These are phyloP conservation scores for Ceratocystis cubensis DNA, from an alignment of 2,329 filamentous ascomycete species.

Conservation along the genomic window DNA sequence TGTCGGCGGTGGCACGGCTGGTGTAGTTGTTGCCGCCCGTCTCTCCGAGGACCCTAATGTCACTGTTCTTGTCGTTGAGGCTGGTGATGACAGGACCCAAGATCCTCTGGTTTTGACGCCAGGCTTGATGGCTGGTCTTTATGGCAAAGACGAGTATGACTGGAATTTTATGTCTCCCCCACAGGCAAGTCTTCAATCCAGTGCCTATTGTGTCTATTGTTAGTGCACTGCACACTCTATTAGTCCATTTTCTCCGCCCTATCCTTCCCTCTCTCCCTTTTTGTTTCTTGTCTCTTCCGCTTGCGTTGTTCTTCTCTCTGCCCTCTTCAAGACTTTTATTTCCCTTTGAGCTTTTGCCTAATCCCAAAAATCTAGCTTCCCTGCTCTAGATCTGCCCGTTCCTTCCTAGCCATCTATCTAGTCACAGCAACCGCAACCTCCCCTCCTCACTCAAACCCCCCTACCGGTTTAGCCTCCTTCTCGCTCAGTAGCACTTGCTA, in stretches of 20 bases:
- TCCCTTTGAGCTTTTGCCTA: not conserved
- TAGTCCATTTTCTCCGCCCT: not conserved
- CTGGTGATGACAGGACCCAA: conserved; percentile 18
- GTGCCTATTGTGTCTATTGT: not conserved
- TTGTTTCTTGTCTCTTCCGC: conserved; percentile 7
- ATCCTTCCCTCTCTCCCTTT: conserved; percentile 5
- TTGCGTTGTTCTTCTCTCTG: not conserved
- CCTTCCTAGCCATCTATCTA: not conserved
- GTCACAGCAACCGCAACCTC: not conserved
- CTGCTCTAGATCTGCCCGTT: not conserved
- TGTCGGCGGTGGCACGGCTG: conserved; percentile 28
- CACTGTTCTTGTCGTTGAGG: conserved; percentile 21
- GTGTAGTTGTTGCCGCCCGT: conserved; percentile 29
- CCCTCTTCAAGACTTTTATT: not conserved
- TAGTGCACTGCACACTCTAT: not conserved
- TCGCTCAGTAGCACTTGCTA: not conserved
- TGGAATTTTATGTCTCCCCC: conserved; percentile 20
- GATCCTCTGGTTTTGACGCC: conserved; percentile 21
- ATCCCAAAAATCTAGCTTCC: not conserved
- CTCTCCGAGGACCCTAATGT: conserved; percentile 24
- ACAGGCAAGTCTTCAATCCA: conserved; percentile 10
- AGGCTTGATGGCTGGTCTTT: conserved; percentile 15
- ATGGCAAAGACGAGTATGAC: conserved; percentile 21
- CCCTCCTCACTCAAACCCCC: not conserved
- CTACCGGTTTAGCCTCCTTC: not conserved